A percentile compares a stretch with the other conserved stretches of the same genome.
Evolutionary conservation across 257 asterid genomes (phyloP).

Genomic region (Avicennia marina): DNA sequence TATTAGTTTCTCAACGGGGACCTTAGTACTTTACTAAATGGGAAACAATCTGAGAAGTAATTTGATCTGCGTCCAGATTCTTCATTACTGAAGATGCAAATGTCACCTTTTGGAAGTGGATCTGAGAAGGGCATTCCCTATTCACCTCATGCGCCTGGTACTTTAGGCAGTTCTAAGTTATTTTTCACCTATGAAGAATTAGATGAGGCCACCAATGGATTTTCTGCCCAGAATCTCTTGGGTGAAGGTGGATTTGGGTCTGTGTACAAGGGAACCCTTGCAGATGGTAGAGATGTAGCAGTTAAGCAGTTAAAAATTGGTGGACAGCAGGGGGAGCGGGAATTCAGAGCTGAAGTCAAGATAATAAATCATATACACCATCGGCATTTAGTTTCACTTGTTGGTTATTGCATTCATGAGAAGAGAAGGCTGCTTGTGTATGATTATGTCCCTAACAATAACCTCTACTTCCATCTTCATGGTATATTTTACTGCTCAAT

Average conservation of each 20-base stretch:
- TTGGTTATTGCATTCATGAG: constrained; percentile 85
- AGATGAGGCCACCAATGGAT: constrained; percentile 67
- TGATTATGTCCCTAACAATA: constrained; percentile 77
- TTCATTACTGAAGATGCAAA: constrained; percentile 42
- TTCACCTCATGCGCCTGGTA: constrained; percentile 53
- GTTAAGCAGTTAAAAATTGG: constrained; percentile 83
- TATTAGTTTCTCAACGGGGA: constrained; percentile 8
- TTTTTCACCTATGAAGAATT: constrained; percentile 72
- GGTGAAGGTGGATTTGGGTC: constrained; percentile 97
- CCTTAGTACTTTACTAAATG: background rate
- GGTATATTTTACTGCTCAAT: constrained; percentile 40
- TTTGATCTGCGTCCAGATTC: constrained; percentile 46
- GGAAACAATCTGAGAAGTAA: constrained; percentile 13
- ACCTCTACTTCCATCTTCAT: constrained; percentile 88
- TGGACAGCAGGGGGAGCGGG: constrained; percentile 91
- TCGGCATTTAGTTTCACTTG: constrained; percentile 91
- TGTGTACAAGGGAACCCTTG: constrained; percentile 73
- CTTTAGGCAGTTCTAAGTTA: constrained; percentile 56
- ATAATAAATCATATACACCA: constrained; percentile 93
- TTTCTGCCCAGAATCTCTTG: constrained; percentile 64
- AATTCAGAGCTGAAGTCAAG: constrained; percentile 93
- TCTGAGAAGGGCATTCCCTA: constrained; percentile 27
- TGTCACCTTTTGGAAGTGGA: constrained; percentile 34
- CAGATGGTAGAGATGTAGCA: constrained; percentile 74
- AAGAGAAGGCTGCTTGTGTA: constrained; percentile 78